A percentile compares a stretch with the other conserved stretches of the same genome.
Evolutionary conservation across 1,284 basidiomycete species (phyloP).

Genomic region (Golubevia sp.): DNA sequence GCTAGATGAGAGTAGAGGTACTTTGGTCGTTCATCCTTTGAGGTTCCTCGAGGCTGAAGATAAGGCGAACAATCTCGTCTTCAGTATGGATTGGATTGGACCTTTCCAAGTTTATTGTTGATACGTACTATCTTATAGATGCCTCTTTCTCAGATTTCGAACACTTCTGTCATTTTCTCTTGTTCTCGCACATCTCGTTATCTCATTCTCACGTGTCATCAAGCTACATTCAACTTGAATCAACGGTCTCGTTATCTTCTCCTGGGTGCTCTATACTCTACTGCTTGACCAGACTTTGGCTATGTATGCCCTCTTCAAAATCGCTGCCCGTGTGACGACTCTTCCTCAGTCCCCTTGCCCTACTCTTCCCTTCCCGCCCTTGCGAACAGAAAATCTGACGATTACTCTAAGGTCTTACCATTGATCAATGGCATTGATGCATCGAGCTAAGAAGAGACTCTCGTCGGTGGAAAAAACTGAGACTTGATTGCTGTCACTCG

Average conservation of each 20-base stretch:
- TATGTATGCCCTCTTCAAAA: neutral
- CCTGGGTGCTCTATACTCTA: too few species aligned
- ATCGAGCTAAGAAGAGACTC: too few species aligned
- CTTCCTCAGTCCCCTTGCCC: neutral
- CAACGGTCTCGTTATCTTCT: too few species aligned
- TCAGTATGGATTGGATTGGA: too few species aligned
- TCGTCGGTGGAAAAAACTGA: too few species aligned
- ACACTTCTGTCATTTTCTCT: neutral
- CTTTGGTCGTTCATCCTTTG: conserved; percentile 42
- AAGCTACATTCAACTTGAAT: too few species aligned
- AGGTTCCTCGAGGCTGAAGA: conserved; percentile 56
- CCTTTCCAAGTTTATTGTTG: conserved; percentile 1
- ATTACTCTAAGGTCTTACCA: too few species aligned
- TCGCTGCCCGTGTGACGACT: neutral
- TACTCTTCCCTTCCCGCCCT: neutral
- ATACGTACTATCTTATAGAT: neutral
- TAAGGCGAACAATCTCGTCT: conserved; percentile 32
- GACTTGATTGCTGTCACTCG: too few species aligned
- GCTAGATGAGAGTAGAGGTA: conserved; percentile 39
- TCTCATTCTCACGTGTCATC: conserved; percentile 1
- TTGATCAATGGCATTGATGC: too few species aligned
- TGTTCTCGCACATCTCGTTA: conserved; percentile 2
- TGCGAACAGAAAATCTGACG: too few species aligned
- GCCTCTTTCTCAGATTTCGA: neutral
- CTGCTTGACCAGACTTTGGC: too few species aligned